phyloP scores from a whole-genome alignment of 208 protist species.

The Crithidia expoeki region DNA sequence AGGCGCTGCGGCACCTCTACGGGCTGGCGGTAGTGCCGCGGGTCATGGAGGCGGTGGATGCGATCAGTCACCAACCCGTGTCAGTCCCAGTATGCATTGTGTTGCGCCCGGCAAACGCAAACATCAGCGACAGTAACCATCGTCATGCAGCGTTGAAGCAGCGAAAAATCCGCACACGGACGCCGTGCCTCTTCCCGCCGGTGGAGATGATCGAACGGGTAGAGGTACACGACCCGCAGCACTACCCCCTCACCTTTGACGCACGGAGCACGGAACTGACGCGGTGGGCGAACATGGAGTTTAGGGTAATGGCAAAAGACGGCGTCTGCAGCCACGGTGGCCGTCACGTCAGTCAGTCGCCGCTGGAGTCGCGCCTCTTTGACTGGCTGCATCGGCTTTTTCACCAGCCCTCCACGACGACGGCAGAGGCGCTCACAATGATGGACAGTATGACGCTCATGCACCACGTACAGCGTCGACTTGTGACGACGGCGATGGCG shows the following conservation, averaged over 20 bases:
- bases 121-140: no score
- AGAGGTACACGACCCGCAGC: conserved; percentile 64
- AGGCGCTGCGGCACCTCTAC: conserved; percentile 95
- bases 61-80: conserved; percentile 78
- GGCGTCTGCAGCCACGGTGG: conserved; percentile 1
- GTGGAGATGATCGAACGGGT: conserved; percentile 67
- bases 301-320: conserved; percentile 32
- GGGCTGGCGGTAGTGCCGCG: conserved; percentile 92
- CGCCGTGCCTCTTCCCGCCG: conserved; percentile 77
- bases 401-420: conserved; percentile 31
- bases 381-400: conserved; percentile 71
- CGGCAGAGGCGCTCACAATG: conserved; percentile 47
- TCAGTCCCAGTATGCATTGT: conserved; percentile 75
- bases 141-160: not conserved
- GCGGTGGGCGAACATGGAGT: conserved; percentile 21
- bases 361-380: conserved; percentile 55
- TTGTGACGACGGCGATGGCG: conserved; percentile 1
- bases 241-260: conserved; percentile 59
- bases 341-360: not conserved
- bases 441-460: conserved; percentile 71
- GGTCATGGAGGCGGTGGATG: conserved; percentile 91
- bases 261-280: conserved; percentile 19
- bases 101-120: conserved; percentile 30
- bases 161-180: conserved; percentile 60
- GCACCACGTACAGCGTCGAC: conserved; percentile 7